phyloP scores from a whole-genome alignment of 2,329 filamentous ascomycete genomes.

The Fusarium domesticum region DNA sequence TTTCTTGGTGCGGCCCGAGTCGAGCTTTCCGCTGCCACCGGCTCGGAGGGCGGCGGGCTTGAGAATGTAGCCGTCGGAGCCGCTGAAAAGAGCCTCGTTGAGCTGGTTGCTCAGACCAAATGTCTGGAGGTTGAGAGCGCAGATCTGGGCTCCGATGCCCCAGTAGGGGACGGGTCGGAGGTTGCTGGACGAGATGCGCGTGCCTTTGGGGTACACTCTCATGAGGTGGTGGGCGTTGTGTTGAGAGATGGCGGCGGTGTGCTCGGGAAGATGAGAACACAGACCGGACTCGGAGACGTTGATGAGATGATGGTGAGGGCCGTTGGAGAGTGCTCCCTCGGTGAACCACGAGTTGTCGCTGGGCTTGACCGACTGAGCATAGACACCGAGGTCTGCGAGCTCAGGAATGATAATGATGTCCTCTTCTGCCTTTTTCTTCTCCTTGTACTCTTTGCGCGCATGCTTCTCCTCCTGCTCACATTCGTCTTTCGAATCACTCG shows the following conservation, averaged over 20 bases:
- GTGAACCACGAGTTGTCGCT: slow-evolving; percentile 64
- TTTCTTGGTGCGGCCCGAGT: slow-evolving; percentile 45
- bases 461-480: slow-evolving; percentile 40
- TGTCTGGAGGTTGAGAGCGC: slow-evolving; percentile 67
- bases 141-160: slow-evolving; percentile 66
- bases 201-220: slow-evolving; percentile 68
- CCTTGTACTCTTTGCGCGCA: slow-evolving; percentile 52
- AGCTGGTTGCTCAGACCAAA: slow-evolving; percentile 65
- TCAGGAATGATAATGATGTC: slow-evolving; percentile 58
- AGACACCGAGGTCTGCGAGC: slow-evolving; percentile 63
- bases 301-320: slow-evolving; percentile 63
- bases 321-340: slow-evolving; percentile 46
- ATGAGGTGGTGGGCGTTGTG: slow-evolving; percentile 67
- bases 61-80: slow-evolving; percentile 62
- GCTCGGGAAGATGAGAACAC: slow-evolving; percentile 47
- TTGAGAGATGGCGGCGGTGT: slow-evolving; percentile 45
- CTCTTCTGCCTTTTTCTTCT: slow-evolving; percentile 48
- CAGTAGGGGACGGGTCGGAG: slow-evolving; percentile 62
- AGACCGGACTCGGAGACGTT: slow-evolving; percentile 66
- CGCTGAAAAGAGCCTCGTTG: slow-evolving; percentile 65
- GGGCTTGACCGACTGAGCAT: slow-evolving; percentile 68
- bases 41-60: slow-evolving; percentile 59
- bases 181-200: slow-evolving; percentile 64
- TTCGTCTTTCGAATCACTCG: slow-evolving; percentile 37
- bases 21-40: slow-evolving; percentile 51